Evolutionary conservation across 2,329 filamentous ascomycete species (phyloP), one percentile per base, ranked within the genome.

Genomic region (Bipolaris bicolor): DNA sequence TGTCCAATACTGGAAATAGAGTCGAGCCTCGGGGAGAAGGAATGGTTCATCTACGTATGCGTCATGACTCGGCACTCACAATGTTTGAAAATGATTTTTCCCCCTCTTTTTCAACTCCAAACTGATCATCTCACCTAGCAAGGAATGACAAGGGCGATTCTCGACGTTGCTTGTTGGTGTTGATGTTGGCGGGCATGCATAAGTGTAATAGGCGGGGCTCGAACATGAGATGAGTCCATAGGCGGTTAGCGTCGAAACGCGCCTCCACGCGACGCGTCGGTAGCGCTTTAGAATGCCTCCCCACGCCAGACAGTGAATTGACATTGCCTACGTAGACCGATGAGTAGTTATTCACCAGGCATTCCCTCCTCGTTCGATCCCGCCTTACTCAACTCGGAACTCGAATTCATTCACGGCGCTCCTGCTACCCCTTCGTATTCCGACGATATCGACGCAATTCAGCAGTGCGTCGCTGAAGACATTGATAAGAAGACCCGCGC

Each of bases 351-450:
- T 40, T 73, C 69, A 43, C 60, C 62, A 26, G 66, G 61, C n/a
- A 69, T 79, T 33, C 77, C 79, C 3, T 78, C 80, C 3, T 83
- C 82, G 5, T 84, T 83, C 55, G 82, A 84, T 58, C 81, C 82
- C 41, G 80, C 81, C 40, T 60, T 83, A 29, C 72, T 81, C 58
- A 77, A 81, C 61, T 83, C 81, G 51, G 80, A 84, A 69, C 51
- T 62, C 55, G 64, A 72, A 37, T 55, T 61, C 10, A 57, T 56
- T 20, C 52, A 65, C 11, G 62, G 68, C 63, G 63, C 62, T 49
- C 64, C 58, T 18, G 37, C 60, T 11, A 62, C 66, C 9, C 39
- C 58, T 33, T 75, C 75, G 24, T 64, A 77, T 62, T 79, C 79
- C 9, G 80, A 84, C 76, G 81, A 83, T 40, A 60, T 83, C 43